Percentiles rank a stretch among this genome's conserved stretches.
These are phyloP conservation scores for Pestalotiopsis sp. DNA, from an alignment of 2,329 filamentous ascomycete species.

Conservation along the genomic window DNA sequence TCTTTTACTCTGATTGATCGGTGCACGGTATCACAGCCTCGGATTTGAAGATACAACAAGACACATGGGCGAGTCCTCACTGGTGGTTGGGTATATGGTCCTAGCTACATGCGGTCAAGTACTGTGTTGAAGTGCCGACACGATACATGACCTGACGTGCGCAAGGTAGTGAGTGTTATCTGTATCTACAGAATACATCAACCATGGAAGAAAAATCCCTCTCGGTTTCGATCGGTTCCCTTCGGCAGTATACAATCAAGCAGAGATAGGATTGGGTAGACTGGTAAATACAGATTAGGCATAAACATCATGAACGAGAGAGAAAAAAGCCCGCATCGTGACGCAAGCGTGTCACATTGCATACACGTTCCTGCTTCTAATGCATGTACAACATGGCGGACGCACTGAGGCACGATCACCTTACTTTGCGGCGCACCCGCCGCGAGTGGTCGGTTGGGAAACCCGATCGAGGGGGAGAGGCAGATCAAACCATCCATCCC, in stretches of 20 bases:
- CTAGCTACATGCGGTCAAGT: background rate
- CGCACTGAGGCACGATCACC: background rate
- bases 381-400: background rate
- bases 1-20: too few species aligned
- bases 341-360: slow-evolving; percentile 7
- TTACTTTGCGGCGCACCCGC: background rate
- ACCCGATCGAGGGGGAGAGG: background rate
- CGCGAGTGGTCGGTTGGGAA: background rate
- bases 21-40: background rate
- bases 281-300: too few species aligned
- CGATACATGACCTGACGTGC: too few species aligned
- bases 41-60: background rate
- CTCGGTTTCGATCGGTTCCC: background rate
- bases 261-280: too few species aligned
- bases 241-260: background rate
- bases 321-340: background rate
- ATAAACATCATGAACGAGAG: too few species aligned
- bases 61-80: background rate
- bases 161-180: too few species aligned
- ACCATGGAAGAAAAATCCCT: background rate
- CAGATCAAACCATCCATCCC: background rate
- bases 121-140: too few species aligned
- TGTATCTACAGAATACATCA: background rate
- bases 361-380: background rate
- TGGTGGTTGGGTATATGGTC: background rate